These are phyloP conservation scores for Butyriboletus appendiculatus DNA, from an alignment of 1,284 basidiomycete genomes.

Conservation along the genomic window DNA sequence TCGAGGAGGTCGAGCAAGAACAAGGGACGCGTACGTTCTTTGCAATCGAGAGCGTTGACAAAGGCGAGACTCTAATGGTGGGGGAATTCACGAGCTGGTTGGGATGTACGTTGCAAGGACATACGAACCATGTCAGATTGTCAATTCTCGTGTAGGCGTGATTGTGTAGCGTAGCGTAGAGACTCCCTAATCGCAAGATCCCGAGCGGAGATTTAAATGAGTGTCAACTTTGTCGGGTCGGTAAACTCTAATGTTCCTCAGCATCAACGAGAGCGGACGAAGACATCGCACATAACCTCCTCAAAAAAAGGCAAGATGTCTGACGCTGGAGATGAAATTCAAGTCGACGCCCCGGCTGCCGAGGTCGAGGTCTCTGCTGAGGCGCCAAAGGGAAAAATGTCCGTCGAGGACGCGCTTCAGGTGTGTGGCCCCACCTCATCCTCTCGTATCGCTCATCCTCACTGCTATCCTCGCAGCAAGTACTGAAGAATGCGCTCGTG, in stretches of 20 bases:
- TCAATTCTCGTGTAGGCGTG: not conserved
- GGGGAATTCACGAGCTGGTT: slow-evolving; percentile 3
- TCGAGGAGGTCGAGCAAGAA: not conserved
- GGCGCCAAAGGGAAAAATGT: slow-evolving; percentile 92
- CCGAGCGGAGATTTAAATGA: slow-evolving; percentile 53
- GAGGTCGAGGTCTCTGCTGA: slow-evolving; percentile 86
- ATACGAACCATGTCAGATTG: slow-evolving; percentile 30
- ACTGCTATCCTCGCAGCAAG: slow-evolving; percentile 58
- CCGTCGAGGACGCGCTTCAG: slow-evolving; percentile 98
- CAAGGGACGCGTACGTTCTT: slow-evolving; percentile 59
- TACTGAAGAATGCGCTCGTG: slow-evolving; percentile 93
- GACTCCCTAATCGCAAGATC: slow-evolving; percentile 29
- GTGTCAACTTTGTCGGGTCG: slow-evolving; percentile 10
- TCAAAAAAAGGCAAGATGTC: slow-evolving; percentile 68
- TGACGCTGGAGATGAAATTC: slow-evolving; percentile 97
- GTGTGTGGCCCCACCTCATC: slow-evolving; percentile 40
- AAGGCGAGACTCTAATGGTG: slow-evolving; percentile 67
- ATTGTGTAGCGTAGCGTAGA: not conserved
- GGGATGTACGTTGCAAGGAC: not conserved
- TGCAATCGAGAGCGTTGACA: slow-evolving; percentile 65
- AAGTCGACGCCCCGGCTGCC: slow-evolving; percentile 69
- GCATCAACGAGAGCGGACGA: slow-evolving; percentile 92
- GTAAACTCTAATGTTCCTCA: slow-evolving; percentile 51
- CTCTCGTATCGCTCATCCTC: not conserved
- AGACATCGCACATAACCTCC: slow-evolving; percentile 59